Evolutionary conservation across 148 eudicot genomes (phyloP).

Genomic region (Limonium bicolor): DNA sequence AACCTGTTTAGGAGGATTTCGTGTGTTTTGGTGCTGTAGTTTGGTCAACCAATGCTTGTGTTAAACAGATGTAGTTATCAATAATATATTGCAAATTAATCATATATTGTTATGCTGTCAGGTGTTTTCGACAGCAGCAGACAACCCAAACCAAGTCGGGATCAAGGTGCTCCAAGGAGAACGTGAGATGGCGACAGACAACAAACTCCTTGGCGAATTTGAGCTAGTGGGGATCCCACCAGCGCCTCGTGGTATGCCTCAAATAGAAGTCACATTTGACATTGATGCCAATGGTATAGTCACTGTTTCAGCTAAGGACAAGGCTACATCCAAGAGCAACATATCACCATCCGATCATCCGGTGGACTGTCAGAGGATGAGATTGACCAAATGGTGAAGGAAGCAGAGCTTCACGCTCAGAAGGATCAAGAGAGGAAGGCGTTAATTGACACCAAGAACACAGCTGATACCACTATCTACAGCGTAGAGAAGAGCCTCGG

Average conservation of each 20-base stretch:
- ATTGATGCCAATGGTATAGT: constrained; percentile 95
- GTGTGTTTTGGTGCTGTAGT: too few relatives aligned
- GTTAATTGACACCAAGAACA: constrained; percentile 69
- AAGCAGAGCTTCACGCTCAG: constrained; percentile 86
- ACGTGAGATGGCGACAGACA: constrained; percentile 92
- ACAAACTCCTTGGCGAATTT: constrained; percentile 79
- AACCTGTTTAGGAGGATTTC: too few relatives aligned
- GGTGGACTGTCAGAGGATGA: constrained; percentile 87
- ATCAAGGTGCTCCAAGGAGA: constrained; percentile 93
- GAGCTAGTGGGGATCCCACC: constrained; percentile 95
- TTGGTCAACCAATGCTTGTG: too few relatives aligned
- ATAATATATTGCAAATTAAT: too few relatives aligned
- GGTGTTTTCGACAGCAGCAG: constrained; percentile 97
- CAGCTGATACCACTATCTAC: constrained; percentile 81
- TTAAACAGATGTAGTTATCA: too few relatives aligned
- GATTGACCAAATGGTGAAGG: constrained; percentile 80
- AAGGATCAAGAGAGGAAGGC: constrained; percentile 73
- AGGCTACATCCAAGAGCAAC: constrained; percentile 79
- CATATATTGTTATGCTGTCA: constrained; percentile 9
- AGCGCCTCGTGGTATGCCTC: constrained; percentile 91
- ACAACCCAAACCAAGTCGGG: constrained; percentile 96
- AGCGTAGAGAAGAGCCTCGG: constrained; percentile 72
- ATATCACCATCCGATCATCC: constrained; percentile 80
- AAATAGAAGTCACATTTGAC: constrained; percentile 92
- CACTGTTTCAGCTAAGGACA: constrained; percentile 91